A percentile compares a stretch with the other conserved stretches of the same genome.
Evolutionary conservation across 345 rosid genomes (phyloP).

Genomic region (Brassica juncea): DNA sequence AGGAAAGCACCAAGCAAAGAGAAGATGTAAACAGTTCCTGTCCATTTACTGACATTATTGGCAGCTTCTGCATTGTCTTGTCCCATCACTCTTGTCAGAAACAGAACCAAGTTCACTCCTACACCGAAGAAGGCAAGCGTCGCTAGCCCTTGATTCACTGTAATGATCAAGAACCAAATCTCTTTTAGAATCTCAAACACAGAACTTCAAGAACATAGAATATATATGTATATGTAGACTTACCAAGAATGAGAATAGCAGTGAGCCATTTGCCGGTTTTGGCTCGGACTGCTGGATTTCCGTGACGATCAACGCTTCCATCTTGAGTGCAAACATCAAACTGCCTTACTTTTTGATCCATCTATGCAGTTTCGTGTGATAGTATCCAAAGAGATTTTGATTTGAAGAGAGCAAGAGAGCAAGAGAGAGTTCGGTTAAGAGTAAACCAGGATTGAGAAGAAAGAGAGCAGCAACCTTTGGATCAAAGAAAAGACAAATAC

Average conservation of each 20-base stretch:
- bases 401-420: neutral
- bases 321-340: slow-evolving; percentile 58
- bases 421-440: slow-evolving; percentile 6
- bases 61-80: slow-evolving; percentile 95
- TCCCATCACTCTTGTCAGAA: slow-evolving; percentile 82
- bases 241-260: slow-evolving; percentile 76
- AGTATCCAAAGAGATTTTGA: slow-evolving; percentile 13
- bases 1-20: slow-evolving; percentile 96
- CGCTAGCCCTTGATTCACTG: slow-evolving; percentile 96
- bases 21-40: slow-evolving; percentile 94
- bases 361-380: slow-evolving; percentile 19
- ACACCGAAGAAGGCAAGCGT: slow-evolving; percentile 95
- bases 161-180: slow-evolving; percentile 3
- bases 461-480: neutral
- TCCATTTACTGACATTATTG: slow-evolving; percentile 96
- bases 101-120: slow-evolving; percentile 87
- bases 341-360: slow-evolving; percentile 46
- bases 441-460: neutral
- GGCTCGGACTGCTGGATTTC: slow-evolving; percentile 62
- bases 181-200: slow-evolving; percentile 9
- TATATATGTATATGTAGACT: neutral
- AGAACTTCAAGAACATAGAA: neutral
- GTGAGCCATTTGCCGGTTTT: slow-evolving; percentile 85
- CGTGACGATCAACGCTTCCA: slow-evolving; percentile 79
- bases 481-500: neutral